These are phyloP conservation scores for Cladosporium sp. DNA, from an alignment of 2,329 filamentous ascomycete genomes.

Conservation along the genomic window DNA sequence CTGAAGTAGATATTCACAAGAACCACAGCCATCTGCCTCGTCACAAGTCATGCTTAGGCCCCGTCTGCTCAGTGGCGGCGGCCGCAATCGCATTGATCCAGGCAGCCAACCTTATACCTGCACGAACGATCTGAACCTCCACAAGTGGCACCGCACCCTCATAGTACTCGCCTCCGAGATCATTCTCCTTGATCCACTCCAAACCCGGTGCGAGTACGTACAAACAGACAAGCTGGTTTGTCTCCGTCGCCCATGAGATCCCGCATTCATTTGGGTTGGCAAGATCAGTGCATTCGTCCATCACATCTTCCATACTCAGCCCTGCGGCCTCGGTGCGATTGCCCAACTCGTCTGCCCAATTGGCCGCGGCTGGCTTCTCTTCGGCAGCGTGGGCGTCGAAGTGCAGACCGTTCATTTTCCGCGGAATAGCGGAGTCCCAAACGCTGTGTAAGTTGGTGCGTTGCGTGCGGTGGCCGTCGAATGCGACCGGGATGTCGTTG, in stretches of 20 bases:
- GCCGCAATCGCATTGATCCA: constrained; percentile 34
- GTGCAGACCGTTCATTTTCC: constrained; percentile 4
- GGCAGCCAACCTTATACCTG: constrained; percentile 33
- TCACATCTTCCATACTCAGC: not conserved
- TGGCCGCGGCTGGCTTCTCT: constrained; percentile 5
- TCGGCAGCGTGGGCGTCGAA: constrained; percentile 5
- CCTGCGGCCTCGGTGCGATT: not conserved
- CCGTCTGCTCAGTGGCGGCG: not conserved
- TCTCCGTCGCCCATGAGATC: constrained; percentile 7
- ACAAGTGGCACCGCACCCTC: constrained; percentile 36
- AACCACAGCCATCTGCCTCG: not conserved
- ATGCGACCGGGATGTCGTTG: constrained; percentile 42
- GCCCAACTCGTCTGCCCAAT: constrained; percentile 1
- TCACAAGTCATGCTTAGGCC: not conserved
- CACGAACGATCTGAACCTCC: constrained; percentile 42
- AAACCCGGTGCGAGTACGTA: constrained; percentile 9
- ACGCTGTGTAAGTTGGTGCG: constrained; percentile 41
- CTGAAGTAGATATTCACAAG: too few species aligned
- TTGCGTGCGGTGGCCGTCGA: constrained; percentile 29
- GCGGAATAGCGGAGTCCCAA: constrained; percentile 27
- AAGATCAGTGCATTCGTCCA: not conserved
- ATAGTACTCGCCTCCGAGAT: constrained; percentile 34
- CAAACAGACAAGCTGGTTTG: not conserved
- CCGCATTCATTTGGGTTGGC: constrained; percentile 6
- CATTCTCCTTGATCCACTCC: constrained; percentile 21